Evolutionary conservation across 2,329 filamentous ascomycete genomes (phyloP).

Genomic region (Aspergillus viridinutans): DNA sequence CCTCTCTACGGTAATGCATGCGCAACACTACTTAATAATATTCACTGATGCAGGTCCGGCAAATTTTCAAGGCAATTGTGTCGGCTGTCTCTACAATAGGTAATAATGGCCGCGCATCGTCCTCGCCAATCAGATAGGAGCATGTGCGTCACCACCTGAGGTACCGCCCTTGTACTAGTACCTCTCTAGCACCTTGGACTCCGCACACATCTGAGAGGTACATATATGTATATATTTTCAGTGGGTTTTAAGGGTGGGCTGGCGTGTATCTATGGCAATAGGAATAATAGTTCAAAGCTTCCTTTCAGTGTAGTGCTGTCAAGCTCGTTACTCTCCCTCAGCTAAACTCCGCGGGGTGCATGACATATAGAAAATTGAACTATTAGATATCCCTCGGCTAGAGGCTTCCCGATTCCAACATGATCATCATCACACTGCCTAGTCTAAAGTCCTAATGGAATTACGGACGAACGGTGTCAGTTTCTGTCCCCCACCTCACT

Average conservation of each 20-base stretch:
- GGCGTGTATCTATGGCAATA: neutral
- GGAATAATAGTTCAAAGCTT: neutral
- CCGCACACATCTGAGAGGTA: neutral
- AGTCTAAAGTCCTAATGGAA: neutral
- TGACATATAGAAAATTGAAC: neutral
- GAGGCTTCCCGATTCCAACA: too few species aligned
- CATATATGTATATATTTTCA: neutral
- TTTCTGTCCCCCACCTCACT: conserved; percentile 5
- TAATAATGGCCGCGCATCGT: too few species aligned
- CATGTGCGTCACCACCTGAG: too few species aligned
- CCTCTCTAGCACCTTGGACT: too few species aligned
- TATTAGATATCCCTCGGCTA: neutral
- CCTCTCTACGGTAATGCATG: too few species aligned
- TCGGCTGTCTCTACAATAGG: too few species aligned
- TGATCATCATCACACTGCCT: neutral
- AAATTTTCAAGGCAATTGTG: too few species aligned
- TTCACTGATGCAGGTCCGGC: too few species aligned
- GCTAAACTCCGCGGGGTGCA: neutral
- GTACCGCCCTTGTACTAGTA: too few species aligned
- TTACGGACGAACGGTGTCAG: neutral
- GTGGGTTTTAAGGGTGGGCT: neutral
- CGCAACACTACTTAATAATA: too few species aligned
- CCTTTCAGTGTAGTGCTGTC: neutral
- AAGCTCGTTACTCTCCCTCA: neutral
- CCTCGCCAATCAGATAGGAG: too few species aligned